Base-by-base conservation (phyloP, 2,329 filamentous ascomycete species). In the Exophiala bonariae region DNA sequence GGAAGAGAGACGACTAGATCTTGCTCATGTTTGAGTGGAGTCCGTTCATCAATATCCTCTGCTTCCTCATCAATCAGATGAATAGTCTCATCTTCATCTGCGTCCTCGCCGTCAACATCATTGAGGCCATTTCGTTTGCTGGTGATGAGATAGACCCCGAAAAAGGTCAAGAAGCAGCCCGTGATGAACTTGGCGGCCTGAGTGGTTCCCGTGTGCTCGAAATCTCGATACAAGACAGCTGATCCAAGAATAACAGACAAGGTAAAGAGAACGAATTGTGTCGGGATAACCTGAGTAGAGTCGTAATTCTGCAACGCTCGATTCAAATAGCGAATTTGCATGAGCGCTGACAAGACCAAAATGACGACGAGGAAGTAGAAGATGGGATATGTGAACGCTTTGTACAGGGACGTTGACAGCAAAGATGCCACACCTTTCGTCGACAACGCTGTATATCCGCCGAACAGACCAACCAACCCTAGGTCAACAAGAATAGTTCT, bases 281-380 rank as follows among this genome's bases (percentile, higher is more conserved):
- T 93, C 0, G 93, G 93, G 54, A 99, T 99, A 58, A 99, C 93
- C 66, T 96, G 90, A 0, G 93, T 99, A 5, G 93, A 96, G 67
- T 96, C 89, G 72, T 97, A 99, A 37, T 88, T 83, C 65, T 96
- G 91, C 42, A 99, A 75, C 1, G 86, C 85, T 41, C 82, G 87
- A 71, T 97, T 99, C 65, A 99, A 81, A 64, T 97, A 99, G 64
- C 89, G 92, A 59, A 99, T 92, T 70, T 99, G 93, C 86, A 97
- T 90, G 50, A 99, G 75, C 5, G 93, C 93, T 1, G 92, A 97
- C 36, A 75, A 79, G 14, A 93, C 76, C 19, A 99, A 78, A 39
- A 97, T 78, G 41, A 86, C 73, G 7, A 93, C 67, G n/a, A 99
- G 79, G 1, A 83, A 80, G 63, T 97, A 99, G 16, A 90, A 95